phyloP scores from a whole-genome alignment of 1,284 basidiomycete genomes.

The Laetiporus sulphureus region DNA sequence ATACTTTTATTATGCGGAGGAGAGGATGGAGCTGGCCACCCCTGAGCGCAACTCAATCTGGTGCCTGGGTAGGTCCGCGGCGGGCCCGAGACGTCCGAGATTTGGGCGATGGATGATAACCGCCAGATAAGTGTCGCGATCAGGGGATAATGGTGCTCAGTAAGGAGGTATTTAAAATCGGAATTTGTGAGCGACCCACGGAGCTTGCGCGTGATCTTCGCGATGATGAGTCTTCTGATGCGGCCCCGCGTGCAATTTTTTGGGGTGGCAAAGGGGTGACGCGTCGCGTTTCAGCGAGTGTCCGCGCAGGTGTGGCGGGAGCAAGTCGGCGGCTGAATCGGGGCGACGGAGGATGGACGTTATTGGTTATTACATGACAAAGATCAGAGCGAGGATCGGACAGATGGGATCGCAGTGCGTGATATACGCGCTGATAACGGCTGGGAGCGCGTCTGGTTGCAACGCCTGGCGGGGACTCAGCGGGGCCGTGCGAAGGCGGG shows the following conservation, averaged over 20 bases:
- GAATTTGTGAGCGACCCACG: too few species aligned
- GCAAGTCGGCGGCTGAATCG: not conserved
- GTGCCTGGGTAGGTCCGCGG: conserved; percentile 3
- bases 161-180: too few species aligned
- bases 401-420: conserved; percentile 7
- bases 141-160: conserved; percentile 3
- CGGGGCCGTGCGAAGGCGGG: too few species aligned
- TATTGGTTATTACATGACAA: not conserved
- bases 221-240: conserved; percentile 7
- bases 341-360: not conserved
- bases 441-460: too few species aligned
- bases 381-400: not conserved
- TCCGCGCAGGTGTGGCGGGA: not conserved
- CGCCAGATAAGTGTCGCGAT: conserved; percentile 6
- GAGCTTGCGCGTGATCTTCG: too few species aligned
- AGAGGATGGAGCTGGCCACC: too few species aligned
- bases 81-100: not conserved
- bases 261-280: not conserved
- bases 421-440: too few species aligned
- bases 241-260: conserved; percentile 4
- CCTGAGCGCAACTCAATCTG: conserved; percentile 7
- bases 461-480: too few species aligned
- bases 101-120: conserved; percentile 1
- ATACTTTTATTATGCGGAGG: not conserved
- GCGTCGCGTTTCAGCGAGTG: not conserved